phyloP scores from a whole-genome alignment of 306 rosid species.

The Medicago truncatula region MtrunA17r5.0-ANR NC_053049.1:1906001-1906500 shows the following conservation, averaged over 20 bases:
- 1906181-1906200: slow-evolving; percentile 46
- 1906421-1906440: slow-evolving; percentile 48
- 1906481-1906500: slow-evolving; percentile 38
- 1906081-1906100: slow-evolving; percentile 42
- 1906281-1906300: slow-evolving; percentile 53
- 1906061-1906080: slow-evolving; percentile 54
- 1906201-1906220: slow-evolving; percentile 42
- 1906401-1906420: slow-evolving; percentile 21
- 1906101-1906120: slow-evolving; percentile 65
- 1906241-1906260: slow-evolving; percentile 13
- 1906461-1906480: slow-evolving; percentile 45
- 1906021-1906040: not conserved
- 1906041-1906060: not conserved
- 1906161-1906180: slow-evolving; percentile 30
- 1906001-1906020: not conserved
- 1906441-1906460: slow-evolving; percentile 43
- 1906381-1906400: slow-evolving; percentile 24
- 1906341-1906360: slow-evolving; percentile 41
- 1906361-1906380: slow-evolving; percentile 33
- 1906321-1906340: slow-evolving; percentile 48
- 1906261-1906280: slow-evolving; percentile 40
- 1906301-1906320: slow-evolving; percentile 43
- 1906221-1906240: slow-evolving; percentile 13
- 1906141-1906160: slow-evolving; percentile 38
- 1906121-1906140: slow-evolving; percentile 55